Base-by-base conservation (phyloP, 371 early-diverging fungal species). In the Mucor indicus region DNA sequence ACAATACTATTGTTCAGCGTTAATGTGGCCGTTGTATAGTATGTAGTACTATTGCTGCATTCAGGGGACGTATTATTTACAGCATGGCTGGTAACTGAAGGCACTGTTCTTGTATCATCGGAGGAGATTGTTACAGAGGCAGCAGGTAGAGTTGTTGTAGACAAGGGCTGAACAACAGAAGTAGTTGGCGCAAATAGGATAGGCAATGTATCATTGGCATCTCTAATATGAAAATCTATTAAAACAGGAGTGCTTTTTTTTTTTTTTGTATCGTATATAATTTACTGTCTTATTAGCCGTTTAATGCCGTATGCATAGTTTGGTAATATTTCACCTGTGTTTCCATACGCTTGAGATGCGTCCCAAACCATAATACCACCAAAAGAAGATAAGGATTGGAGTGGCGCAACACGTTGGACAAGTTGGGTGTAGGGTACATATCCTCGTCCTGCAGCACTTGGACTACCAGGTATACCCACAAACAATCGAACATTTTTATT, bases 341-440 rank as follows among this genome's bases (percentile, higher is more conserved):
- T 74, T 41, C 64, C 69, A 72, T 44, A 72, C 33, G 75, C 63
- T 20, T 69, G 57, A 1, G 69, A 69, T 19, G 60, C 72, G 49
- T 84, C 85, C 86, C 86, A 85, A 13, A 84, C 68, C 77, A 80
- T 84, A 11, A 85, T 70, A 19, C 87, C 87, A 33, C 86, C 87
- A 53, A 81, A 83, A 8, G 53, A 64, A 53, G 58, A 60, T 38
- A 59, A 46, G 1, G 57, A 49, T 11, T 69, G 54, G 13, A 72
- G 47, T 16, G 64, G 48, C 12, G 62, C 42, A 24, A 78, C 44
- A 1, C 67, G 49, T 11, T 41, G 41, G 11, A 45, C 49, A 6
- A 62, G 39, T n/a, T 53, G 46, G 5, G 46, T 41, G 32, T 38
- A 55, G 11, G 69, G 57, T n/a, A 64, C 59, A 62, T 72, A 72